Conservation (phyloP, 2,329 filamentous ascomycete species). For the Fusarium humuli region DNA sequence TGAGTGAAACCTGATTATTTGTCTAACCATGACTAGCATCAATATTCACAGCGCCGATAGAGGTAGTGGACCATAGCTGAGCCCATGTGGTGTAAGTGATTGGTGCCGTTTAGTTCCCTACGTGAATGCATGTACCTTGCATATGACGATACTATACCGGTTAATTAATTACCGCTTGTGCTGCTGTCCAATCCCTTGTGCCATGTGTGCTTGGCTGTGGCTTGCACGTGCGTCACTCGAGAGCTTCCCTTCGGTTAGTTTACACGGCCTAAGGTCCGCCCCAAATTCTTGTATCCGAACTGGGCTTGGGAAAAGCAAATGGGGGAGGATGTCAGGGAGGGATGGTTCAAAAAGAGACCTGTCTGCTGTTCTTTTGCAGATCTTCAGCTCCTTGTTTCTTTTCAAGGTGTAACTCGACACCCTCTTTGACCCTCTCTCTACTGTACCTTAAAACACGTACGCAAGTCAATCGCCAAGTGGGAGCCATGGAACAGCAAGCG, state of each 20-base stretch:
- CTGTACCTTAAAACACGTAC: not conserved
- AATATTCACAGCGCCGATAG: not conserved
- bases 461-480: constrained; percentile 12
- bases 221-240: constrained; percentile 31
- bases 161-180: constrained; percentile 2
- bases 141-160: constrained; percentile 14
- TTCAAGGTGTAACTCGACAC: not conserved
- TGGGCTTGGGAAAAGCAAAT: not conserved
- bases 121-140: constrained; percentile 9
- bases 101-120: constrained; percentile 8
- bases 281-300: constrained; percentile 1
- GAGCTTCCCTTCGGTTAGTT: not conserved
- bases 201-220: constrained; percentile 30
- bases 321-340: not conserved
- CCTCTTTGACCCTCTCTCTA: not conserved
- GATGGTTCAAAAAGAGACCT: constrained; percentile 16
- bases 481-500: constrained; percentile 15
- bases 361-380: constrained; percentile 5
- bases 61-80: not conserved
- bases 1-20: not conserved
- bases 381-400: not conserved
- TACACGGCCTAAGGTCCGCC: not conserved
- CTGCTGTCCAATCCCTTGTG: constrained; percentile 26
- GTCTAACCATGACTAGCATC: not conserved
- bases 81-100: constrained; percentile 30